phyloP scores from a whole-genome alignment of 2,329 filamentous ascomycete genomes.

The Colletotrichum musicola region DNA sequence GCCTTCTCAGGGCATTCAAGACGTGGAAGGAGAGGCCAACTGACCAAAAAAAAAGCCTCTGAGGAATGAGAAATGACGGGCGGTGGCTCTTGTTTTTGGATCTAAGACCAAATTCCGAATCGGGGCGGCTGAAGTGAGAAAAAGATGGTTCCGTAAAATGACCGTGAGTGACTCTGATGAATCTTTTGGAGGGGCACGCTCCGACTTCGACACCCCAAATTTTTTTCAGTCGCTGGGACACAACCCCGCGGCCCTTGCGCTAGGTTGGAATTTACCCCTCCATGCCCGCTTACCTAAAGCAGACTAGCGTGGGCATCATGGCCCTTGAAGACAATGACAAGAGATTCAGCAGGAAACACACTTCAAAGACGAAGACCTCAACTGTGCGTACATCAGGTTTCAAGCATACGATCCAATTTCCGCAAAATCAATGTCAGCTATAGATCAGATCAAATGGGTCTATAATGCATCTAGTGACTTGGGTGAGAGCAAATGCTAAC shows the following conservation, averaged over 20 bases:
- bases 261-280: slow-evolving; percentile 28
- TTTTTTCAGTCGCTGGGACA: slow-evolving; percentile 32
- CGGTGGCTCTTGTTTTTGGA: not conserved
- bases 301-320: not conserved
- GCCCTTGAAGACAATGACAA: not conserved
- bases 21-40: slow-evolving; percentile 17
- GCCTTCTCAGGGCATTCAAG: not conserved
- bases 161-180: slow-evolving; percentile 19
- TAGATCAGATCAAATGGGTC: too few relatives aligned
- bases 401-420: not conserved
- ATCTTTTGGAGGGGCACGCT: slow-evolving; percentile 38
- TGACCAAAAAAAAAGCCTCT: not conserved
- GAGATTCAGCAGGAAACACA: not conserved
- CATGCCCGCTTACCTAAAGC: slow-evolving; percentile 20
- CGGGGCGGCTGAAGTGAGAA: slow-evolving; percentile 16
- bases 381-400: not conserved
- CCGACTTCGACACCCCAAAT: slow-evolving; percentile 38
- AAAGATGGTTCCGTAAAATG: slow-evolving; percentile 22
- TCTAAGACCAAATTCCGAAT: not conserved
- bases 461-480: too few relatives aligned
- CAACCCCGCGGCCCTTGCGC: slow-evolving; percentile 37
- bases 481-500: too few relatives aligned
- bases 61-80: not conserved
- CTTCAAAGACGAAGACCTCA: not conserved
- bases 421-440: too few relatives aligned